Evolutionary conservation across 164 flowering plant species (phyloP), one percentile per base, ranked within the genome.

Genomic region (Euptelea pleiosperma): DNA sequence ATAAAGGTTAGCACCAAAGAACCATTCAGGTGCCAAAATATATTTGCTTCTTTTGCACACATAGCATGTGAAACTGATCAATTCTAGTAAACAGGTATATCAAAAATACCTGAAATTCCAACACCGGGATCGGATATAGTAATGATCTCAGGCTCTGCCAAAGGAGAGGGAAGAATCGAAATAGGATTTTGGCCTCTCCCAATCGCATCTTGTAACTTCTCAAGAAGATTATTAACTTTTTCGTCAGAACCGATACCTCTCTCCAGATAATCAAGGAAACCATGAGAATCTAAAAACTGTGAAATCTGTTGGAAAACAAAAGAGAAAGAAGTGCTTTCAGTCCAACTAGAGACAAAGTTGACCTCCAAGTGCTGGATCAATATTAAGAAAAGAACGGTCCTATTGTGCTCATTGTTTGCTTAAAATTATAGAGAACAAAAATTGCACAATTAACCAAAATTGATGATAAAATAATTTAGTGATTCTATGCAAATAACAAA

Each of bases 171-270:
- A 66, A 94, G 62, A 70, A 94, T 75, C 16, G 91, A 85, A 49
- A 66, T 51, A 48, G 91, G 96, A 68, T 88, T 84, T 80, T 94
- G 96, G 54, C 96, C 95, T 73, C 97, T 82, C 40, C 96, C 93
- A 67, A 86, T 67, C 21, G 97, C 96, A 81, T 93, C 97, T 86
- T 94, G 99, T 68, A 94, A 75, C 81, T 85, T 94, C 65, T 94
- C 96, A 36, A 94, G 89, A 57, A 91, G 97, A 76, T 91, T 94
- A 64, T 70, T 68, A 58, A 57, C 77, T 64, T 71, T 82, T 57
- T 75, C 91, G 64, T 85, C 86, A 52, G 88, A 88, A 53, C 88
- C 83, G 6, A 73, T 26, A 51, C 82, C 82, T 66, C 97, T 86
- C 75, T 91, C 99, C 70, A 88, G 64, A 70, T 82, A 94, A 77